Percentiles rank a stretch among this genome's conserved stretches.
Evolutionary conservation across 257 asterid species (phyloP).

Genomic region (Anisodus acutangulus): DNA sequence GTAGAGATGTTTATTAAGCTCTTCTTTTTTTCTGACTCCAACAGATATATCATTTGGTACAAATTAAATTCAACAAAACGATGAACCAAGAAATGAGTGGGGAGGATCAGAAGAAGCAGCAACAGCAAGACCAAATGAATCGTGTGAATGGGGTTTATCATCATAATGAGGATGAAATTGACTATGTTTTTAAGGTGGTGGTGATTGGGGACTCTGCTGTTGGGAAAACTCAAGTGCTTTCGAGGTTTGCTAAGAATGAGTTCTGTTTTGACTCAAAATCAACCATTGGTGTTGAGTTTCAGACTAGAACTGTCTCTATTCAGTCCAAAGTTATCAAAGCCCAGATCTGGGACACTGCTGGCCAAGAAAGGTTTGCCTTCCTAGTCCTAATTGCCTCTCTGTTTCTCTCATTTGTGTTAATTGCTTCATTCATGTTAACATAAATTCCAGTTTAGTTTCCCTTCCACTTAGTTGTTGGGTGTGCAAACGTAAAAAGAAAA

Average conservation of each 20-base stretch:
- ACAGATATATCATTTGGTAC: background rate
- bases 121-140: constrained; percentile 3
- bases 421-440: background rate
- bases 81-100: constrained; percentile 60
- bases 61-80: background rate
- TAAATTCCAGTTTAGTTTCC: background rate
- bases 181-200: constrained; percentile 77
- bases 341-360: constrained; percentile 96
- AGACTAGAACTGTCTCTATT: constrained; percentile 63
- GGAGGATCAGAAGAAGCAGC: constrained; percentile 22
- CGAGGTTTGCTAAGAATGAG: constrained; percentile 76
- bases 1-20: background rate
- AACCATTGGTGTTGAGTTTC: constrained; percentile 83
- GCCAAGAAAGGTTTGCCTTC: constrained; percentile 67
- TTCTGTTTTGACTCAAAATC: constrained; percentile 77
- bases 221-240: constrained; percentile 75
- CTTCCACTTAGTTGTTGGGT: background rate
- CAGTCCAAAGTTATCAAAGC: constrained; percentile 74
- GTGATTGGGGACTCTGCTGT: constrained; percentile 87
- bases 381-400: background rate
- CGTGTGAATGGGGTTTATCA: background rate
- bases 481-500: background rate
- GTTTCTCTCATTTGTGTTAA: background rate
- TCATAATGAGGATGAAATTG: constrained; percentile 47
- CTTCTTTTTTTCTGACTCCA: background rate